Percentiles rank a stretch among this genome's conserved stretches.
phyloP scores from a whole-genome alignment of 2,329 filamentous ascomycete species.

The Neofusicoccum sp. region DNA sequence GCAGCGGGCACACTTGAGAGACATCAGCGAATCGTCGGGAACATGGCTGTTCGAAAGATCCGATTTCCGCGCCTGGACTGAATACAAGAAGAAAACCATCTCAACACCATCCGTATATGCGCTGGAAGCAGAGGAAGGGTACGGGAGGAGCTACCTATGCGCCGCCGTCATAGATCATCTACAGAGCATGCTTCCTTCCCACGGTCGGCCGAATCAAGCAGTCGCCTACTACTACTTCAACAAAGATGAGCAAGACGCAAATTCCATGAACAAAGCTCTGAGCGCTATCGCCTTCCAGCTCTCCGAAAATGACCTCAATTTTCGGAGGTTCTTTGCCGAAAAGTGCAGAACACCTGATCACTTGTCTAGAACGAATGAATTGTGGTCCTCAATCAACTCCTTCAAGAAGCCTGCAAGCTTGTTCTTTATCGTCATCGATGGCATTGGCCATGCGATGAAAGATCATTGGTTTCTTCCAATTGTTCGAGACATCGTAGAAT shows the following conservation, averaged over 20 bases:
- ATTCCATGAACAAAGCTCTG: neutral
- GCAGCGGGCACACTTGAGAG: neutral
- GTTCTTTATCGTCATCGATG: conserved; percentile 2
- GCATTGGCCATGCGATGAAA: neutral
- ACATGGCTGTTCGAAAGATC: neutral
- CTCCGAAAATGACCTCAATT: neutral
- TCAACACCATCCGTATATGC: neutral
- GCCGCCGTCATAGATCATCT: neutral
- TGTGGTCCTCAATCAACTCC: neutral
- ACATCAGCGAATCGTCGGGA: neutral
- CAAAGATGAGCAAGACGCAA: neutral
- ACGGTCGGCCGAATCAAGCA: too few relatives aligned
- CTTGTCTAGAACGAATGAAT: neutral
- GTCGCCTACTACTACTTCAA: conserved; percentile 5
- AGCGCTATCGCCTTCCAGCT: neutral
- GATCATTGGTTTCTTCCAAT: neutral
- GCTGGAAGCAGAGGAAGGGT: neutral
- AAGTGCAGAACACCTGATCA: neutral
- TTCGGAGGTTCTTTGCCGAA: neutral
- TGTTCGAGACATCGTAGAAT: neutral
- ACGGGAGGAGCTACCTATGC: neutral
- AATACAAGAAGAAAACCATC: neutral
- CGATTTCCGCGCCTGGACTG: neutral
- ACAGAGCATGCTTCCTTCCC: neutral
- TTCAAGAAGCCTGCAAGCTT: neutral